These are phyloP conservation scores for Triticum turgidum DNA, from an alignment of 176 grass and related monocot species.

Conservation along the genomic window DNA sequence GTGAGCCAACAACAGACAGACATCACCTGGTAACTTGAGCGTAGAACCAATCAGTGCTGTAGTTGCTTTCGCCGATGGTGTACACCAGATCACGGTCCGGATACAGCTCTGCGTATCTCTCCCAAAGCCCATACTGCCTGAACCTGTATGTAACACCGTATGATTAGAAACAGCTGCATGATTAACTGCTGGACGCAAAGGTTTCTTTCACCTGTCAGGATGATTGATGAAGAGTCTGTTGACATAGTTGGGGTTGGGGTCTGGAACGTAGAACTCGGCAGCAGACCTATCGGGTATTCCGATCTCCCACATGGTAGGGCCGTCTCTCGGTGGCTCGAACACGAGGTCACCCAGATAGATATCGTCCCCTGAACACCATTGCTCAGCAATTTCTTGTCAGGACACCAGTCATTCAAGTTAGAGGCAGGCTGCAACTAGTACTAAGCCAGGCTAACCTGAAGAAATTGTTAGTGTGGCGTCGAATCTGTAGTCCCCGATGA, in stretches of 20 bases:
- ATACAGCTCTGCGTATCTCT: constrained; percentile 80
- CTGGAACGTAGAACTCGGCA: constrained; percentile 74
- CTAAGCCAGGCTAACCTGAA: constrained; percentile 39
- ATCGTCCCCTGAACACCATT: constrained; percentile 45
- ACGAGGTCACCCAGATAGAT: constrained; percentile 69
- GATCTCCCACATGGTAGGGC: constrained; percentile 83
- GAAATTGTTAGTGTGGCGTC: constrained; percentile 51
- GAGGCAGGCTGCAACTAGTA: too few species aligned
- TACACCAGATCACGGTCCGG: constrained; percentile 63
- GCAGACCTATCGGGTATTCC: constrained; percentile 73
- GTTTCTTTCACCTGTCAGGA: constrained; percentile 61
- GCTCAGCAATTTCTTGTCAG: background rate
- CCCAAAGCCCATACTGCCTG: constrained; percentile 92
- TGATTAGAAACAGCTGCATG: background rate
- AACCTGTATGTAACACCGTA: constrained; percentile 39
- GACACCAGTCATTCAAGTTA: background rate
- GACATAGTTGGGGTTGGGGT: constrained; percentile 71
- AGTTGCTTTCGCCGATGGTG: constrained; percentile 66
- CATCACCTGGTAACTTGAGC: constrained; percentile 84
- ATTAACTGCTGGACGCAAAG: background rate
- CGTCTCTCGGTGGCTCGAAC: constrained; percentile 78
- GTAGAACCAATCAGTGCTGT: constrained; percentile 80
- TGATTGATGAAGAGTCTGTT: constrained; percentile 71
- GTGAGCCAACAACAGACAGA: background rate
- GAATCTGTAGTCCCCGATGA: constrained; percentile 84